phyloP scores from a whole-genome alignment of 352 stramenopile genomes.

The Phytophthora hybrid region DNA sequence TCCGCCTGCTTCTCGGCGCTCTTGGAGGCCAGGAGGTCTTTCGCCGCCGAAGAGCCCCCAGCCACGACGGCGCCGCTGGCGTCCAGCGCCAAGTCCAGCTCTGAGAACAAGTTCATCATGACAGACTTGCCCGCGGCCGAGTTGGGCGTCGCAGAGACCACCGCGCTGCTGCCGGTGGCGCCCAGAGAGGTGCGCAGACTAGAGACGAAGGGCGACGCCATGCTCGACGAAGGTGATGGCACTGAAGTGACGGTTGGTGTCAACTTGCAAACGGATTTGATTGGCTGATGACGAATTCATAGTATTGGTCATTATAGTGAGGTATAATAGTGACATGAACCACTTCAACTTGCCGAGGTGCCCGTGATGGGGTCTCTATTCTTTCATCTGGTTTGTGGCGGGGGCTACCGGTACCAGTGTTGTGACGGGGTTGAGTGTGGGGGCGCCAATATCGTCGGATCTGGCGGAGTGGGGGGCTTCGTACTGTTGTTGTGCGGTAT shows the following conservation, averaged over 20 bases:
- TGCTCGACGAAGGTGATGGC: background rate
- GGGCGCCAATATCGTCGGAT: background rate
- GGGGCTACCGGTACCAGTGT: too few species aligned
- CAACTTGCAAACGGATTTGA: background rate
- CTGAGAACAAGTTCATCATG: constrained; percentile 71
- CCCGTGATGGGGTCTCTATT: too few species aligned
- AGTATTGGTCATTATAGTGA: background rate
- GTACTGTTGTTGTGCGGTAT: constrained; percentile 12
- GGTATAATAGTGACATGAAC: background rate
- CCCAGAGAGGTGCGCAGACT: constrained; percentile 48
- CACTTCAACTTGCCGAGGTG: too few species aligned
- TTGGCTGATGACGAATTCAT: too few species aligned
- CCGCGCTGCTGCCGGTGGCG: constrained; percentile 11
- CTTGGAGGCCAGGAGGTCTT: constrained; percentile 65
- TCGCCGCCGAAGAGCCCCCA: constrained; percentile 42
- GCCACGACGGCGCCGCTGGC: constrained; percentile 32
- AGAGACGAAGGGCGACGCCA: constrained; percentile 54
- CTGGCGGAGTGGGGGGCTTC: constrained; percentile 16
- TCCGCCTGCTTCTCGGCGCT: constrained; percentile 50
- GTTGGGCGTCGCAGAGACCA: background rate
- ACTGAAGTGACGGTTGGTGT: background rate
- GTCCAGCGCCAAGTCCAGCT: constrained; percentile 59
- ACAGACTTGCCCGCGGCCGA: constrained; percentile 25
- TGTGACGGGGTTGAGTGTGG: background rate
- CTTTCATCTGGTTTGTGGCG: too few species aligned